A percentile compares a stretch with the other conserved stretches of the same genome.
phyloP scores from a whole-genome alignment of 129 eudicot genomes.

The sunflower (Helianthus annuus) region DNA sequence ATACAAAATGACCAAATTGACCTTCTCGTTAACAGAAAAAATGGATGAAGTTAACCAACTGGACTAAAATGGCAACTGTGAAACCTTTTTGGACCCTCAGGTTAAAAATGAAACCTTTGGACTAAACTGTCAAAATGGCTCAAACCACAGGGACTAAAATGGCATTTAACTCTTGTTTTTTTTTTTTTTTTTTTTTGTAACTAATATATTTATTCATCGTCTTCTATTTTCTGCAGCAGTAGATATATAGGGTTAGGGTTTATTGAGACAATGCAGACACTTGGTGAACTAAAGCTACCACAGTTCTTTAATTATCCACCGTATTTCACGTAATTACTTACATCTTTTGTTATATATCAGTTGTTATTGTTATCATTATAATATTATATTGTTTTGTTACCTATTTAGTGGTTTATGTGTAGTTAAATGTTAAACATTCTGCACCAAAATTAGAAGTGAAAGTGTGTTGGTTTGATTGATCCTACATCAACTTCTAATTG shows the following conservation, averaged over 20 bases:
- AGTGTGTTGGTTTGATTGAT: neutral
- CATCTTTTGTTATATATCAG: neutral
- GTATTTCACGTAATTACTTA: conserved; percentile 65
- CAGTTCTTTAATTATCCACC: conserved; percentile 85
- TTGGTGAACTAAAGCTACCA: conserved; percentile 84
- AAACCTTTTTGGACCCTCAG: too few relatives aligned
- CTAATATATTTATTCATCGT: neutral
- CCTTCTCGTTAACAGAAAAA: too few relatives aligned
- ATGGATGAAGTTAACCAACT: too few relatives aligned
- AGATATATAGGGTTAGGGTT: too few relatives aligned
- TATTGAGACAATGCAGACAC: conserved; percentile 52
- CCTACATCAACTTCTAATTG: neutral
- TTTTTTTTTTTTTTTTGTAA: neutral
- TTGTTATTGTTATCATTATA: neutral
- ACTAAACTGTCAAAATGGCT: too few relatives aligned
- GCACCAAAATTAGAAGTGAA: too few relatives aligned
- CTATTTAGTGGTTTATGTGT: neutral
- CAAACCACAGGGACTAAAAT: too few relatives aligned
- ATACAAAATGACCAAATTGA: too few relatives aligned
- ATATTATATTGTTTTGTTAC: neutral
- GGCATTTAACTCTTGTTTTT: too few relatives aligned
- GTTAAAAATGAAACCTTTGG: too few relatives aligned
- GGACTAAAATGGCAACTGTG: too few relatives aligned
- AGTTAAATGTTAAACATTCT: neutral
- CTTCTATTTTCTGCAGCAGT: neutral